Conservation (phyloP, 163 green algal species). For the Volvox carteri region DNA sequence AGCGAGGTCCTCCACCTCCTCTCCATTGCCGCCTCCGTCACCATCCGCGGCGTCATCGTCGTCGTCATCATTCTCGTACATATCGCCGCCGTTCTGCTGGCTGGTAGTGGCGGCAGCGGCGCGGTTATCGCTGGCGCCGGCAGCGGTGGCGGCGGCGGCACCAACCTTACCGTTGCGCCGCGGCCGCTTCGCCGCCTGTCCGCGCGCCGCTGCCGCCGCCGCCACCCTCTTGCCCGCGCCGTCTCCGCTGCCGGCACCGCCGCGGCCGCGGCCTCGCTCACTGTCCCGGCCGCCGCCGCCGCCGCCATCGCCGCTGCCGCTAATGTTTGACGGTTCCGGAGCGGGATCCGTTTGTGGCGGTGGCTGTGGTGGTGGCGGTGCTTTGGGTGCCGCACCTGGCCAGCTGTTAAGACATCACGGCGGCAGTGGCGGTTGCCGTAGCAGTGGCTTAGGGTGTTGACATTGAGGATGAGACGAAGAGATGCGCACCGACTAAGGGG, state of each 20-base stretch:
- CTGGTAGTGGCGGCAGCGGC: background rate
- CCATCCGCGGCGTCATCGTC: background rate
- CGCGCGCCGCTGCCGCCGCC: background rate
- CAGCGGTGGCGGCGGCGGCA: background rate
- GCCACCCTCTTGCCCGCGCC: background rate
- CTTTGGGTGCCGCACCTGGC: background rate
- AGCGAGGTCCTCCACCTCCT: constrained; percentile 8
- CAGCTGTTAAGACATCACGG: background rate
- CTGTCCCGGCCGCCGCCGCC: background rate
- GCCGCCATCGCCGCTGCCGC: background rate
- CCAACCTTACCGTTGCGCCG: background rate
- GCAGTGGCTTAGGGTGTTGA: background rate
- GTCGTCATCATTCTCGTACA: background rate
- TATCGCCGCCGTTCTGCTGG: too few relatives aligned
- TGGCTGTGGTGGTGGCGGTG: background rate
- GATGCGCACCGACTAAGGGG: too few relatives aligned
- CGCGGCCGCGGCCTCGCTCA: background rate
- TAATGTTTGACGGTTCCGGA: background rate
- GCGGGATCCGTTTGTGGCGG: background rate
- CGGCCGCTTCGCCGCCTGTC: background rate
- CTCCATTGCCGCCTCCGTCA: background rate
- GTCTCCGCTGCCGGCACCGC: background rate
- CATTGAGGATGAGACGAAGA: too few relatives aligned
- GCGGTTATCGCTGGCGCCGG: background rate
- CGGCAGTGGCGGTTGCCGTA: background rate